These are phyloP conservation scores for Sphaerulina vaccinii DNA, from an alignment of 2,329 filamentous ascomycete species.

Conservation along the genomic window DNA sequence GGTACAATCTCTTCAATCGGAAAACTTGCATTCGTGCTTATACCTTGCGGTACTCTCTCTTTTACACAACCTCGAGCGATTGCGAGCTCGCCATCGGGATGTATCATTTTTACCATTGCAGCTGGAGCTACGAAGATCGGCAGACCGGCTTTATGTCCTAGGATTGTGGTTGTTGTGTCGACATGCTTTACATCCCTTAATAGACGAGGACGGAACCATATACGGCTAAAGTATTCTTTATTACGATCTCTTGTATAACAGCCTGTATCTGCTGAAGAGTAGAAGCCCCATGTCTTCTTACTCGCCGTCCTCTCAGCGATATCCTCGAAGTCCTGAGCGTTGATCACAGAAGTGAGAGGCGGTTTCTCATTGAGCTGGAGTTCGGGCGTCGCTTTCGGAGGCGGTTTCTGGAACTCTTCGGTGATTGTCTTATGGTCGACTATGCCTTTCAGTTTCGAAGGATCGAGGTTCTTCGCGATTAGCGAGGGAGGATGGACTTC, in stretches of 20 bases:
- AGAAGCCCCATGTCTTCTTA: slow-evolving; percentile 47
- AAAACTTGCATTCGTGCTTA: slow-evolving; percentile 38
- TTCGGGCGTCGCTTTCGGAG: slow-evolving; percentile 33
- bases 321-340: slow-evolving; percentile 48
- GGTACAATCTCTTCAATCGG: slow-evolving; percentile 36
- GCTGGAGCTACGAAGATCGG: slow-evolving; percentile 42
- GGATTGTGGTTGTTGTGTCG: slow-evolving; percentile 36
- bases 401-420: slow-evolving; percentile 33
- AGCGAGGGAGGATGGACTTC: slow-evolving; percentile 51
- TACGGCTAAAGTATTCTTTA: slow-evolving; percentile 44
- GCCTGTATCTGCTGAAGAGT: slow-evolving; percentile 53
- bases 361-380: slow-evolving; percentile 42
- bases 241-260: slow-evolving; percentile 49
- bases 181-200: slow-evolving; percentile 43
- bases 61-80: slow-evolving; percentile 35
- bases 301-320: slow-evolving; percentile 40
- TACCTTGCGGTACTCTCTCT: slow-evolving; percentile 33
- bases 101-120: slow-evolving; percentile 40
- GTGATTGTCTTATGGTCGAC: slow-evolving; percentile 33
- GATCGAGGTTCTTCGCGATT: slow-evolving; percentile 43
- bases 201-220: slow-evolving; percentile 50
- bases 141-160: slow-evolving; percentile 35
- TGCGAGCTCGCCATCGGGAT: slow-evolving; percentile 41
- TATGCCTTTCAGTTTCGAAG: slow-evolving; percentile 42
- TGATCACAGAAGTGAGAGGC: slow-evolving; percentile 48